Evolutionary conservation across 306 rosid species (phyloP), one percentile per base, ranked within the genome.

Genomic region (Cucurbita argyrosperma): DNA sequence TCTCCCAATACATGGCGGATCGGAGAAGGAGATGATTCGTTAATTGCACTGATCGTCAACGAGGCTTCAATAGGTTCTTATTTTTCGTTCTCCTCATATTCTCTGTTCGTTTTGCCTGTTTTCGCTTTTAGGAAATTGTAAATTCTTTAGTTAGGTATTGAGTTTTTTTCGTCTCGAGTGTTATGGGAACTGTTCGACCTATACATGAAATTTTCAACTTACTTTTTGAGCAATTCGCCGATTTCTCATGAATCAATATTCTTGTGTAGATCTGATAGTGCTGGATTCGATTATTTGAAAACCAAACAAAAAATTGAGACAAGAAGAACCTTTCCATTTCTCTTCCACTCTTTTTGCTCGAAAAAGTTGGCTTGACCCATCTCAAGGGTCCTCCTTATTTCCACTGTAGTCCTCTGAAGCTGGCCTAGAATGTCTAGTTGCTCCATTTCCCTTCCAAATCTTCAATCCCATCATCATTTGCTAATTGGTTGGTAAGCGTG

Each of bases 1-100:
- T 94, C 13, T 61, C 97, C 4, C 95, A 87, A 47, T 87, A 84
- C 64, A 81, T 90, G 21, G 97, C 88, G 19, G 96, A 88, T 81
- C 83, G 97, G 61, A 79, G 95, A 14, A 82, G 84, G 52, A 81
- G 86, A 79, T 87, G 88, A 88, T 51, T 9, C 60, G 30, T 64
- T 42, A 15, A 42, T 64, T 10, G 54, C 10, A 61, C 14, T 14
- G 66, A 60, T 15, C 35, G 35, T 30, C 35, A 30, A 30, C 35
- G 35, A 30, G 35, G 35, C 35, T 30, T 3, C 35, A 49, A 2
- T 69, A 46, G 57, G 23, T 69, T 23, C 21, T 69, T 7, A 40
- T 47, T 49, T 18, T 26, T 23, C 43, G 35, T 49, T 46, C 52
- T 45, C 50, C 15, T 40, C 56, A 46, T 68, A 45, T 26, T 68